These are phyloP conservation scores for Diaporthe eres DNA, from an alignment of 2,329 filamentous ascomycete species.

Conservation along the genomic window DNA sequence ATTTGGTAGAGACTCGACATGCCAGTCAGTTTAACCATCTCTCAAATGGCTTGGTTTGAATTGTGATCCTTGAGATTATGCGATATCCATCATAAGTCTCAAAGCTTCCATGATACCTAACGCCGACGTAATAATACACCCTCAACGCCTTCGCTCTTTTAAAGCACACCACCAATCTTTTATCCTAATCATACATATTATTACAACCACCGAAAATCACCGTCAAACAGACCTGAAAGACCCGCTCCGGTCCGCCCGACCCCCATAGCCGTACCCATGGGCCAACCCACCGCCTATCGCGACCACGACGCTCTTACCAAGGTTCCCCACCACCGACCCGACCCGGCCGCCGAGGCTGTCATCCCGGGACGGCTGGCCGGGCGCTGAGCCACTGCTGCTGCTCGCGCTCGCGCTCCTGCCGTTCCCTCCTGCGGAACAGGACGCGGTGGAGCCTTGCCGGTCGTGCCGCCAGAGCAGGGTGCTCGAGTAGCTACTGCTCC, in stretches of 20 bases:
- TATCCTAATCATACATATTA: neutral
- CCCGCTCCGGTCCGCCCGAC: neutral
- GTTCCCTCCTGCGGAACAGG: neutral
- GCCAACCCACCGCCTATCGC: slow-evolving; percentile 11
- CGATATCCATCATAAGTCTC: neutral
- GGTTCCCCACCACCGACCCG: slow-evolving; percentile 19
- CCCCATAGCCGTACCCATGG: slow-evolving; percentile 13
- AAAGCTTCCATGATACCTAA: neutral
- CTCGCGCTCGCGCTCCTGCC: neutral
- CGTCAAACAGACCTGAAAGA: slow-evolving; percentile 11
- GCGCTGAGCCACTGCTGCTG: too few relatives aligned
- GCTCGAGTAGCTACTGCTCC: slow-evolving; percentile 28
- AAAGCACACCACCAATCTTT: neutral
- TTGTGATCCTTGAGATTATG: neutral
- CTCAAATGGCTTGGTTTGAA: neutral
- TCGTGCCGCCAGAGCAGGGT: slow-evolving; percentile 31
- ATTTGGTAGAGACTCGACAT: neutral
- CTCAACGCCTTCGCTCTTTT: neutral
- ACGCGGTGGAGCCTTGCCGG: too few relatives aligned
- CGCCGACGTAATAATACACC: neutral
- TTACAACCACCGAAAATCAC: neutral
- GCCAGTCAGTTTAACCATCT: too few relatives aligned
- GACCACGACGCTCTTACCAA: slow-evolving; percentile 6
- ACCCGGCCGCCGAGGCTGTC: neutral
- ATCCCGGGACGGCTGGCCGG: neutral